phyloP scores from a whole-genome alignment of 768 basidiomycete species.

The Phlegmacium glaucopus region DNA sequence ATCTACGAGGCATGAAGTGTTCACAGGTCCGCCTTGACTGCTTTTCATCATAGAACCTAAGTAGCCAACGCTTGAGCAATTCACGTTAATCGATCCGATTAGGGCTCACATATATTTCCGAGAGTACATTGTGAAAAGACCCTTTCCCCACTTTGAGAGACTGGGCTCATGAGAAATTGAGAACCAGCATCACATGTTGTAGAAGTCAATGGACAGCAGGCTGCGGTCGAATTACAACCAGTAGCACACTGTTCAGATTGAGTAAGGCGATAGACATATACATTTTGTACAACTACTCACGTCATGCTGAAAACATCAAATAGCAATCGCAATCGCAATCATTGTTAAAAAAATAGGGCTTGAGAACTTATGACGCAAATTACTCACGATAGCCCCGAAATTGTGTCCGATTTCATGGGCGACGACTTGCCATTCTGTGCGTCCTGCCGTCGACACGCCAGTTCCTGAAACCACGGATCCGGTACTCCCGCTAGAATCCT shows the following conservation, averaged over 20 bases:
- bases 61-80: background rate
- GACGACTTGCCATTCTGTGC: conserved; percentile 80
- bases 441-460: conserved; percentile 73
- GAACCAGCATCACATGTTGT: conserved; percentile 60
- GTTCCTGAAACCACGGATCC: conserved; percentile 70
- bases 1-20: conserved; percentile 67
- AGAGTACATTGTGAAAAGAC: conserved; percentile 76
- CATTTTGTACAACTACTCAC: conserved; percentile 29
- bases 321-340: too few relatives aligned
- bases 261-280: conserved; percentile 4
- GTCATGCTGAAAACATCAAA: conserved; percentile 38
- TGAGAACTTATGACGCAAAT: background rate
- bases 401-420: conserved; percentile 86
- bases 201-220: conserved; percentile 69
- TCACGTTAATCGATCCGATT: conserved; percentile 7
- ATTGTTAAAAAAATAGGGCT: too few relatives aligned
- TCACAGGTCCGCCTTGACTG: conserved; percentile 37
- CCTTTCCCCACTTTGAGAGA: conserved; percentile 59
- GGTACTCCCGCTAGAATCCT: conserved; percentile 41
- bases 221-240: conserved; percentile 52
- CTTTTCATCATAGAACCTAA: conserved; percentile 64
- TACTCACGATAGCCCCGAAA: conserved; percentile 82
- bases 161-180: conserved; percentile 82
- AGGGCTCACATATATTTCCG: conserved; percentile 75
- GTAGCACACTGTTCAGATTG: conserved; percentile 47